Evolutionary conservation across 2,329 filamentous ascomycete genomes (phyloP), one percentile per base, ranked within the genome.

Genomic region (Daldinia sp.): DNA sequence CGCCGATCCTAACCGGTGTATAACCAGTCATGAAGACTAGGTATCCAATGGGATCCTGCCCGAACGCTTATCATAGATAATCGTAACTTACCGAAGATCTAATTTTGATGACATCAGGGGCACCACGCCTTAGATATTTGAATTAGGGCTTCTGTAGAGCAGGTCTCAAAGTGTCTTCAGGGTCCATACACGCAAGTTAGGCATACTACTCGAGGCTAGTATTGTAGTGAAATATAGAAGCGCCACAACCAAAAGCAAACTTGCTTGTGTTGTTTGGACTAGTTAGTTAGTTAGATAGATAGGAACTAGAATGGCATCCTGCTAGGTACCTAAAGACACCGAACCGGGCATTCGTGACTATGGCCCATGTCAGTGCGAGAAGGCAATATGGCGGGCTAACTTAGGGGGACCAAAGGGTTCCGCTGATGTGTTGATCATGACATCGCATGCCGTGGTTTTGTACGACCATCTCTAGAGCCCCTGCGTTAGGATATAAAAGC

Each of bases 361-460:
- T 29, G 29, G 23, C 27, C 8, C 15, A 17, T n/a, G 15, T 30
- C 7, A 30, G 19, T 41, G 10, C 29, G 29, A 32, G 32, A 39
- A 51, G 32, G 10, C 17, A 19, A n/a, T 21, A 25, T 32, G 19
- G 21, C 19, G 17, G 34, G 27, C 41, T 15, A 51, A 25, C 27
- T 23, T 10, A 23, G 21, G 30, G 27, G 23, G 15, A 47, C 37
- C 11, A 51, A 43, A 29, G 49, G 15, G 29, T 21, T 30, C 15
- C 49, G 45, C 25, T 23, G 15, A 60, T 58, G 47, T 19, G 48
- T 62, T 62, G 23, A 58, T 59, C 21, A n/a, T n/a, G n/a, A 50
- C 23, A 45, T 43, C n/a, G 23, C 21, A 56, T 63, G 57, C 35
- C 49, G 57, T 55, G 37, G 56, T 61, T 49, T 49, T 39, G 17